Evolutionary conservation across 202 grass and related monocot genomes (phyloP), one percentile per base, ranked within the genome.

Genomic region (Digitaria exilis): DNA sequence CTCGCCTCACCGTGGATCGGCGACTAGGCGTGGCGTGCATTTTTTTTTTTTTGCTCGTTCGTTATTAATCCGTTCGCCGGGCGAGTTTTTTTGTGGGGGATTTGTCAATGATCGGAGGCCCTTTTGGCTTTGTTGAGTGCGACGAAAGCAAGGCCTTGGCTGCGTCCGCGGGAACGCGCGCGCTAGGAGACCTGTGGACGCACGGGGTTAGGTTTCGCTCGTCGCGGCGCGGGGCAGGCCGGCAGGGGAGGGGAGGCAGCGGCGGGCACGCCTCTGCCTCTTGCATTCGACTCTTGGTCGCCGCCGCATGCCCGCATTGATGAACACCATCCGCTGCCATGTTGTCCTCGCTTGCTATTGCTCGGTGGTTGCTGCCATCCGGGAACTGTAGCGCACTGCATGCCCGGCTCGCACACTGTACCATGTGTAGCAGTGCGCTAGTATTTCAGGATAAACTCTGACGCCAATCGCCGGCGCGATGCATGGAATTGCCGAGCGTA

Each of bases 201-300:
- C 10, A 28, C 42, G 48, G 46, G 13, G 44, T 58, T 3, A 29
- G 60, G 26, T 29, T 76, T 52, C 0, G 72, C 24, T 76, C 22
- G 52, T 60, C 34, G 84, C 44, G 75, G 56, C 41, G 26, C 58
- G 75, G 34, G 50, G 29, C 37, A n/a, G n/a, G n/a, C n/a, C n/a
- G n/a, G n/a, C n/a, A n/a, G n/a, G n/a, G n/a, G n/a, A n/a, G n/a
- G n/a, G n/a, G n/a, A n/a, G 62, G 78, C 61, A 70, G 37, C 77
- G 77, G 77, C 87, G 79, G 76, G 41, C 37, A 79, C 61, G 69
- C 7, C 76, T 57, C 72, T 78, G 35, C 42, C 42, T 86, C 69
- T 21, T 28, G 7, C 25, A 15, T 37, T n/a, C 35, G 35, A 7
- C 56, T 15, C 10, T 25, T 58, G 10, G 6, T 50, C 30, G 32